A percentile compares a stretch with the other conserved stretches of the same genome.
Conservation (phyloP, 768 basidiomycete genomes). For the Erythrobasidium yunnanense region DNA sequence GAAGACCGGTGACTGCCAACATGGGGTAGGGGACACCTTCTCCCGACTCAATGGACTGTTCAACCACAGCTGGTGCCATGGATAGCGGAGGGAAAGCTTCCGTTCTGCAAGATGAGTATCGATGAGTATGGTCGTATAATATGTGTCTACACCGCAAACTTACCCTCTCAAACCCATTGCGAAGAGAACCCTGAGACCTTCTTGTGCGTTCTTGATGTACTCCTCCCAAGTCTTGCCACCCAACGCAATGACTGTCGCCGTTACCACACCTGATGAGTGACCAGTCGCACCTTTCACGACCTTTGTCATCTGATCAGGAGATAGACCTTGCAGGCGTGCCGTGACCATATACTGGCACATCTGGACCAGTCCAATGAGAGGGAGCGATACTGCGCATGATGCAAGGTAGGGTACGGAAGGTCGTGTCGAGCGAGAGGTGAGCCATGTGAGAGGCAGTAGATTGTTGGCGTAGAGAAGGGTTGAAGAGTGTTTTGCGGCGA, state of each 20-base stretch:
- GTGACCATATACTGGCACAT: slow-evolving; percentile 81
- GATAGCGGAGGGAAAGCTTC: slow-evolving; percentile 77
- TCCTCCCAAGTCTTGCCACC: slow-evolving; percentile 46
- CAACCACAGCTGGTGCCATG: slow-evolving; percentile 73
- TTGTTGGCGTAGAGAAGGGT: slow-evolving; percentile 60
- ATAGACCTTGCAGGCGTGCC: slow-evolving; percentile 55
- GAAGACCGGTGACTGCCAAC: slow-evolving; percentile 76
- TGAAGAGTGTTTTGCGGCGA: slow-evolving; percentile 45
- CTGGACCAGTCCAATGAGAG: slow-evolving; percentile 91
- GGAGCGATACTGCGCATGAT: slow-evolving; percentile 84
- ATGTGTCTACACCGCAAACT: too few species aligned
- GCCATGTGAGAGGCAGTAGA: slow-evolving; percentile 73
- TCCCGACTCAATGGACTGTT: slow-evolving; percentile 78
- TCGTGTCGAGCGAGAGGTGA: slow-evolving; percentile 56
- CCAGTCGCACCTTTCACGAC: slow-evolving; percentile 79
- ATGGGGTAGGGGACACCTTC: slow-evolving; percentile 90
- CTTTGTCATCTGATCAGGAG: slow-evolving; percentile 52
- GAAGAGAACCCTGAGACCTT: slow-evolving; percentile 85
- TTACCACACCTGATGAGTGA: slow-evolving; percentile 92
- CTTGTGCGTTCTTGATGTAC: slow-evolving; percentile 62
- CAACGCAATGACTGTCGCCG: slow-evolving; percentile 70
- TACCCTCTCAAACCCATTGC: slow-evolving; percentile 61
- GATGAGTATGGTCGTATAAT: too few species aligned
- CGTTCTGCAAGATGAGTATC: slow-evolving; percentile 9
- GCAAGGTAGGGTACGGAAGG: slow-evolving; percentile 78